Conservation (phyloP, 345 rosid species). For the Populus euphratica region DNA sequence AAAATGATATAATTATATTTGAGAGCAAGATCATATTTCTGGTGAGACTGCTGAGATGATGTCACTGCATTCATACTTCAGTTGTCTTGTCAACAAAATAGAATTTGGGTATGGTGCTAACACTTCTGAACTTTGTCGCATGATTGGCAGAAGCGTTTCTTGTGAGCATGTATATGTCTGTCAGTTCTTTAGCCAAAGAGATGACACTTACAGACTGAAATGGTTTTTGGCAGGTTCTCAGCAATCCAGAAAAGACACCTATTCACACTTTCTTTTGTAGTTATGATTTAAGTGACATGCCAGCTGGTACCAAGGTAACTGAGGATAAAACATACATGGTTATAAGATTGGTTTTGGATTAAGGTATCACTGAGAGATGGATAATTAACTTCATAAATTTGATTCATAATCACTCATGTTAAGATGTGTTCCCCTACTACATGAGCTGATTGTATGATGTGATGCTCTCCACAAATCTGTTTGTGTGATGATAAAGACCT, state of each 20-base stretch:
- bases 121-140: neutral
- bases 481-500: neutral
- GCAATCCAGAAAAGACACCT: conserved; percentile 98
- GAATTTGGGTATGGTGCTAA: neutral
- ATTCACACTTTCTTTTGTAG: conserved; percentile 88
- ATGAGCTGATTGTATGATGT: neutral
- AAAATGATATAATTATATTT: neutral
- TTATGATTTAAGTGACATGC: conserved; percentile 96
- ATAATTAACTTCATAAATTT: neutral
- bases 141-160: neutral
- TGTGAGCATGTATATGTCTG: neutral
- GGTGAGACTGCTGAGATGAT: neutral
- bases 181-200: neutral
- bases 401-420: neutral
- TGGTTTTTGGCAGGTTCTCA: conserved; percentile 64
- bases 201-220: neutral
- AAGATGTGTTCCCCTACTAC: neutral
- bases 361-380: neutral
- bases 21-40: neutral
- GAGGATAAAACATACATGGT: neutral
- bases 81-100: neutral
- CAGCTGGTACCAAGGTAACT: conserved; percentile 73
- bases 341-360: neutral
- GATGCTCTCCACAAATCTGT: neutral
- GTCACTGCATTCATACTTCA: neutral